Evolutionary conservation across 169 alveolate species (phyloP), one percentile per base, ranked within the genome.

Genomic region (Cryptosporidium ryanae): DNA sequence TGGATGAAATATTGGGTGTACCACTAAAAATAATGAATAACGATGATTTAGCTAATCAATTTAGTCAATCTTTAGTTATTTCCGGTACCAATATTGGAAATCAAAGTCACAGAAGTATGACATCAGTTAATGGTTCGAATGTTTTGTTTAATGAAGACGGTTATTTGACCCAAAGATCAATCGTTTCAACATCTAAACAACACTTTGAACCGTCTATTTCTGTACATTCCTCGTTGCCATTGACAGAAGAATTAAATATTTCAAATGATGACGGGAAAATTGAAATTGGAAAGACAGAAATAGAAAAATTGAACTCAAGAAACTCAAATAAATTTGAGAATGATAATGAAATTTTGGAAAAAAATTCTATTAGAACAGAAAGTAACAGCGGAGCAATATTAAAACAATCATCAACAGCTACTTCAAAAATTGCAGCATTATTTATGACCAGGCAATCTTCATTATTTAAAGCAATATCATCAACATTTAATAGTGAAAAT

Each of bases 341-440:
- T 17, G 59, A 32, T 2, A 27, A 3, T 1, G 25, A 23, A 18
- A 10, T 49, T 18, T 21, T 23, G 2, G 71, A 76, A 59, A 76
- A 59, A 43, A 31, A 7, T 15, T 49, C 76, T 12, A 54, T 61
- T 43, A 76, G 84, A 59, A 55, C 68, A n/a, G 84, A 59, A n/a
- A 76, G 50, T 43, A 57, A 38, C 43, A 31, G 63, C n/a, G 87
- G 87, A 15, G 87, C 71, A 23, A 63, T 76, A 59, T 44, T 76
- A 25, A 61, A 76, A 38, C 87, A 76, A n/a, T 52, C 87, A 3
- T 76, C 87, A 6, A 76, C 87, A 29, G 83, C 83, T 50, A 68
- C 83, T 52, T 68, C 83, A n/a, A 76, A 59, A n/a, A 76, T 76
- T 0, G 71, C 76, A 38, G 71, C 68, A 21, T 8, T 76, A 44